Evolutionary conservation across 2,329 filamentous ascomycete genomes (phyloP).

Genomic region (Trichoderma hamatum): DNA sequence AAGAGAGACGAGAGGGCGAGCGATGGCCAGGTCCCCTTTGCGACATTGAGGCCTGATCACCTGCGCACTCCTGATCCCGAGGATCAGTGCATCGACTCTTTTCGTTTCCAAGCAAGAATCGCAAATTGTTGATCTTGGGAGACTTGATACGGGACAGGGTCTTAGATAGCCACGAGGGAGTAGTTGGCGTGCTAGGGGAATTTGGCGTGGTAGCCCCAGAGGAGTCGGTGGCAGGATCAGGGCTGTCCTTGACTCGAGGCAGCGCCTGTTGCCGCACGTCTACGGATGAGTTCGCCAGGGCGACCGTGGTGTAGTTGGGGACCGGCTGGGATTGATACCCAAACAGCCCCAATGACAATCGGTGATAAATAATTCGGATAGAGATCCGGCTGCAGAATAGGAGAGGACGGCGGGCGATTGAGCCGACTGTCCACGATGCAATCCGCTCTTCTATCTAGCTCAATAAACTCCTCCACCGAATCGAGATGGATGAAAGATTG

Average conservation of each 20-base stretch:
- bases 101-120: slow-evolving; percentile 31
- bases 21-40: slow-evolving; percentile 61
- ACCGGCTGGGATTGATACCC: slow-evolving; percentile 41
- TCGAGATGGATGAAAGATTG: not conserved
- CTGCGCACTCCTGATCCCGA: slow-evolving; percentile 54
- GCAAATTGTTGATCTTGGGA: slow-evolving; percentile 32
- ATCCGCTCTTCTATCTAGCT: not conserved
- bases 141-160: slow-evolving; percentile 32
- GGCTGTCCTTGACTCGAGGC: slow-evolving; percentile 37
- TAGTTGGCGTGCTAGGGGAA: slow-evolving; percentile 43
- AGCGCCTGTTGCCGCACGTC: slow-evolving; percentile 43
- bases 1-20: slow-evolving; percentile 56
- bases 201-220: slow-evolving; percentile 39
- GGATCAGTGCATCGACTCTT: slow-evolving; percentile 61
- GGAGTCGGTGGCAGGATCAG: slow-evolving; percentile 39
- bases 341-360: slow-evolving; percentile 38
- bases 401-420: not conserved
- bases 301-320: slow-evolving; percentile 35
- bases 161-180: slow-evolving; percentile 38
- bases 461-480: not conserved
- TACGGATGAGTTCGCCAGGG: slow-evolving; percentile 41
- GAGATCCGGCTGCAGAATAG: slow-evolving; percentile 2
- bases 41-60: slow-evolving; percentile 67
- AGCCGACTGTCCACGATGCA: slow-evolving; percentile 13
- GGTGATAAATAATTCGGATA: slow-evolving; percentile 1